A percentile compares a stretch with the other conserved stretches of the same genome.
These are phyloP conservation scores for Talaromyces sp. DNA, from an alignment of 2,329 filamentous ascomycete genomes.

Conservation along the genomic window DNA sequence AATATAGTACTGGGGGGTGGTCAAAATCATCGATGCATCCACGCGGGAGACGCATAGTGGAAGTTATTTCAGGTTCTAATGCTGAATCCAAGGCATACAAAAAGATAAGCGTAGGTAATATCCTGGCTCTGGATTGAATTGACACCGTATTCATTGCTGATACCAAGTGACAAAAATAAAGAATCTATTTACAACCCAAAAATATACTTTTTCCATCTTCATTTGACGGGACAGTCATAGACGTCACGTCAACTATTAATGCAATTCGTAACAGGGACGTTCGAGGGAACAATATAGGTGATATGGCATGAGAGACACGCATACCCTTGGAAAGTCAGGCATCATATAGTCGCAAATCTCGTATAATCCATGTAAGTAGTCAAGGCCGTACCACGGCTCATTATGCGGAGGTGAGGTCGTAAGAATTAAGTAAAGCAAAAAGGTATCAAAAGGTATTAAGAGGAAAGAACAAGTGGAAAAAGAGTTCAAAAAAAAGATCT, in stretches of 20 bases:
- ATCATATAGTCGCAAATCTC: slow-evolving; percentile 2
- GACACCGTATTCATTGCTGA: slow-evolving; percentile 16
- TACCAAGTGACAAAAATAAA: slow-evolving; percentile 2
- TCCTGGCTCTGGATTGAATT: no score
- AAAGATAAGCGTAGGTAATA: no score
- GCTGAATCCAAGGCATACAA: no score
- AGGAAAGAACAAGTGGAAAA: neutral
- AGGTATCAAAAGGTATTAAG: slow-evolving; percentile 3
- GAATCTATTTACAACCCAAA: slow-evolving; percentile 14
- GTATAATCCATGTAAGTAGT: slow-evolving; percentile 5
- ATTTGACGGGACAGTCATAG: neutral
- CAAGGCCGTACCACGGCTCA: neutral
- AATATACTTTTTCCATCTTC: slow-evolving; percentile 8
- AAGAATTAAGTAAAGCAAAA: slow-evolving; percentile 5
- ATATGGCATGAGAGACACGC: neutral
- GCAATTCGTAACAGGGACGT: neutral
- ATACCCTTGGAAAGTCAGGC: neutral
- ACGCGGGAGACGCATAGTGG: slow-evolving; percentile 16
- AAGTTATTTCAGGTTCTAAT: slow-evolving; percentile 19
- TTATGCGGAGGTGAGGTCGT: slow-evolving; percentile 1
- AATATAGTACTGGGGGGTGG: slow-evolving; percentile 7
- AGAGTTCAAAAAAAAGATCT: neutral
- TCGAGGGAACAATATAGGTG: neutral
- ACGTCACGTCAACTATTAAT: neutral
- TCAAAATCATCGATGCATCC: slow-evolving; percentile 18